Conservation (phyloP, 352 stramenopile species). For the Globisporangium carolinianum region DNA sequence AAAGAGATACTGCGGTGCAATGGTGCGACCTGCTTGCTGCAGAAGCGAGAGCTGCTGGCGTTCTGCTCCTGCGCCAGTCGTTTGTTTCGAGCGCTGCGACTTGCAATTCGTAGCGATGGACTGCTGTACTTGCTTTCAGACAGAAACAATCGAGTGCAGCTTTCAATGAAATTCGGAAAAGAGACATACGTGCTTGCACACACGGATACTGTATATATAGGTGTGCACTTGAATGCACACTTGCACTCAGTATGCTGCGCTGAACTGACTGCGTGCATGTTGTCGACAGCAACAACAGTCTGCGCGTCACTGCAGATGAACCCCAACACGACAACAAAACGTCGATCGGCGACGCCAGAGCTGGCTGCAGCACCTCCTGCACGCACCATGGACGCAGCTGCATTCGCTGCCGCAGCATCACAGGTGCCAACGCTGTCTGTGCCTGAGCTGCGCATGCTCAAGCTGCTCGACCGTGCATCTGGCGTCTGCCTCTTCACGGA, state of each 20-base stretch:
- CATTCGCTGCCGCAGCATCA: no score
- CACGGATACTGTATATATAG: no score
- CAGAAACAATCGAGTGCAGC: no score
- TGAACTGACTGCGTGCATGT: not conserved
- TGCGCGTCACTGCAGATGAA: no score
- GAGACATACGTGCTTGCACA: not conserved
- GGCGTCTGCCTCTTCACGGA: conserved; percentile 72
- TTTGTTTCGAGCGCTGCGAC: not conserved
- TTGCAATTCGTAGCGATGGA: not conserved
- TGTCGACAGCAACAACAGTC: not conserved
- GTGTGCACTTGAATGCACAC: not conserved
- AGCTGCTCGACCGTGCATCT: conserved; percentile 59
- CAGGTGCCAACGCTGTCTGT: conserved; percentile 1
- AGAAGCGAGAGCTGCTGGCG: not conserved
- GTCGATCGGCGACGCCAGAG: not conserved
- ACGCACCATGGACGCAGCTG: not conserved
- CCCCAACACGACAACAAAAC: not conserved
- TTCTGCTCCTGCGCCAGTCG: not conserved
- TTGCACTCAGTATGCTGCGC: not conserved
- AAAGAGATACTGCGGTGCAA: conserved; percentile 67
- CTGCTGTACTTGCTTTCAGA: not conserved
- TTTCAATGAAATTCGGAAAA: not conserved
- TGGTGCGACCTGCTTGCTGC: no score
- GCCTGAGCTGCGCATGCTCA: conserved; percentile 58
- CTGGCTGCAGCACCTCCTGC: not conserved